Conservation (phyloP, 441 rosid species). For the Pelargonium citronellum region DNA sequence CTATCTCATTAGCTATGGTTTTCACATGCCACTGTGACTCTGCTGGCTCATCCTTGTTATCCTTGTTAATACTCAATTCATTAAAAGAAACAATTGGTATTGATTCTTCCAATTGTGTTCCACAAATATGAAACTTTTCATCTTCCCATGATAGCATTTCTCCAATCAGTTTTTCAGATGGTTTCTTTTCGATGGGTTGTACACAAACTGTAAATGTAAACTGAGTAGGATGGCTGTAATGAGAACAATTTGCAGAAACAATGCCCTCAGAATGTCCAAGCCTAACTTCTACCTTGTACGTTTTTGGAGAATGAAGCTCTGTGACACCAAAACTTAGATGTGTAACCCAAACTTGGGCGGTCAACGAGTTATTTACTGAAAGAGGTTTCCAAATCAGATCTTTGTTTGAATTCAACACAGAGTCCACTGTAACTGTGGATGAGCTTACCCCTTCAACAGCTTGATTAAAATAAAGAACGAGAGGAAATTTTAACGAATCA, state of each 20-base stretch:
- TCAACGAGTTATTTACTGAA: slow-evolving; percentile 28
- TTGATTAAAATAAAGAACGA: slow-evolving; percentile 70
- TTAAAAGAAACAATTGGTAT: slow-evolving; percentile 27
- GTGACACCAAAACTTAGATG: slow-evolving; percentile 32
- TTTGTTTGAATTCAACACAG: slow-evolving; percentile 30
- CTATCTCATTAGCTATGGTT: slow-evolving; percentile 46
- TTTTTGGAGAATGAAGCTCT: slow-evolving; percentile 25
- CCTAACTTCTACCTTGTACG: slow-evolving; percentile 44
- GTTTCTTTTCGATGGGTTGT: slow-evolving; percentile 27
- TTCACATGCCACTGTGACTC: slow-evolving; percentile 47
- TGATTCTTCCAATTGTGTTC: slow-evolving; percentile 25
- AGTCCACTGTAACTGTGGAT: slow-evolving; percentile 43
- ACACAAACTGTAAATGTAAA: slow-evolving; percentile 42
- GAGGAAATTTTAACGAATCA: slow-evolving; percentile 50
- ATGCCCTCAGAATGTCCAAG: slow-evolving; percentile 66
- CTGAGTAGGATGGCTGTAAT: slow-evolving; percentile 30
- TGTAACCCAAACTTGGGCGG: slow-evolving; percentile 63
- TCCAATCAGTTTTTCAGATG: slow-evolving; percentile 25
- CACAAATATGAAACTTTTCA: slow-evolving; percentile 34
- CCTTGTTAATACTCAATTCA: slow-evolving; percentile 29
- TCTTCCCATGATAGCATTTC: slow-evolving; percentile 46
- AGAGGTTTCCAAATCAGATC: slow-evolving; percentile 64
- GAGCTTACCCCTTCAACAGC: slow-evolving; percentile 65
- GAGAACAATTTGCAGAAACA: slow-evolving; percentile 51
- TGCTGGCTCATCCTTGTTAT: slow-evolving; percentile 19